Evolutionary conservation across 129 eudicot species (phyloP).

Genomic region (Cynara cardunculus): DNA sequence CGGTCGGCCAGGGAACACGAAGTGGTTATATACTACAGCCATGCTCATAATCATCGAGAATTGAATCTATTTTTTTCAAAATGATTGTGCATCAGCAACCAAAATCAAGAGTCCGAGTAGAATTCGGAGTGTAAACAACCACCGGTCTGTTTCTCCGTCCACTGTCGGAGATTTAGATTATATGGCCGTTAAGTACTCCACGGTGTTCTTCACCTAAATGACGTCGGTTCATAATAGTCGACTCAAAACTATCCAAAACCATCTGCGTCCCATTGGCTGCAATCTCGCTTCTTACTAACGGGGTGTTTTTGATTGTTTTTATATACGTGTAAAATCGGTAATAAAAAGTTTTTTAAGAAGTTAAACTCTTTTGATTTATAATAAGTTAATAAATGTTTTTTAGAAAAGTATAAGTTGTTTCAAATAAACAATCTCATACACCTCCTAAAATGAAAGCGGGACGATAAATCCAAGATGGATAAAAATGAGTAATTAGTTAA

Average conservation of each 20-base stretch:
- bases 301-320: too few relatives aligned
- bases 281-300: too few relatives aligned
- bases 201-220: background rate
- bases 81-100: background rate
- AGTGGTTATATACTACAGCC: constrained; percentile 16
- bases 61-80: background rate
- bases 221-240: background rate
- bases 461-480: too few relatives aligned
- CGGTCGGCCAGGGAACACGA: constrained; percentile 15
- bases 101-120: background rate
- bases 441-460: too few relatives aligned
- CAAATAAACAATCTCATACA: too few relatives aligned
- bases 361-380: too few relatives aligned
- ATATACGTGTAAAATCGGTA: too few relatives aligned
- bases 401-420: too few relatives aligned
- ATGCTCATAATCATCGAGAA: constrained; percentile 11
- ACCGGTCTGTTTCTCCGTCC: background rate
- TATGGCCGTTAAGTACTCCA: constrained; percentile 24
- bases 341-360: too few relatives aligned
- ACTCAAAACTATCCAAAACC: background rate
- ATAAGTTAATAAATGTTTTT: too few relatives aligned
- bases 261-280: too few relatives aligned
- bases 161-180: constrained; percentile 1
- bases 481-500: too few relatives aligned
- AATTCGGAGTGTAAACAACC: constrained; percentile 9